A percentile compares a stretch with the other conserved stretches of the same genome.
phyloP scores from a whole-genome alignment of 1,284 basidiomycete genomes.

The Schizopora paradoxa region DNA sequence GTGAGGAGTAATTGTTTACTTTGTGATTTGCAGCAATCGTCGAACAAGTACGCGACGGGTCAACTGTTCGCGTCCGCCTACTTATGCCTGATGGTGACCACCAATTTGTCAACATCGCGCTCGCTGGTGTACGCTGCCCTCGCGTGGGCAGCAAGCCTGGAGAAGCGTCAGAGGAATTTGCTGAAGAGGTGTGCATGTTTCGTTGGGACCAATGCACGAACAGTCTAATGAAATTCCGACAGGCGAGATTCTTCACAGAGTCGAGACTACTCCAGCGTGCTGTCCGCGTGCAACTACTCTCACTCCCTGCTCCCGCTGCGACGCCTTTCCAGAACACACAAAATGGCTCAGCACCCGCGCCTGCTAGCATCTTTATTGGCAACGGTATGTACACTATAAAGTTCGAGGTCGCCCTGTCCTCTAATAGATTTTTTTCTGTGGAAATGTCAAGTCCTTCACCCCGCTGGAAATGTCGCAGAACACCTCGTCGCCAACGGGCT shows the following conservation, averaged over 20 bases:
- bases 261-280: conserved; percentile 85
- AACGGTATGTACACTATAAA: conserved; percentile 44
- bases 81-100: conserved; percentile 86
- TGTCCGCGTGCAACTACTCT: conserved; percentile 84
- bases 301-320: conserved; percentile 77
- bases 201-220: conserved; percentile 15
- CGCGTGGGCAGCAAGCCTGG: conserved; percentile 69
- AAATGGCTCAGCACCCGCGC: conserved; percentile 49
- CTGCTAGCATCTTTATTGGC: conserved; percentile 87
- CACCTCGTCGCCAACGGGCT: conserved; percentile 81
- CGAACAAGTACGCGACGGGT: conserved; percentile 92
- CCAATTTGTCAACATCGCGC: conserved; percentile 77
- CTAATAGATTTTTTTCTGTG: conserved; percentile 1
- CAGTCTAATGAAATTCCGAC: conserved; percentile 24
- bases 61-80: conserved; percentile 84
- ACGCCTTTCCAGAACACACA: conserved; percentile 75
- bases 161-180: conserved; percentile 75
- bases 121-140: conserved; percentile 84
- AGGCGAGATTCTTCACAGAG: conserved; percentile 96
- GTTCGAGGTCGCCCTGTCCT: conserved; percentile 1
- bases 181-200: conserved; percentile 62
- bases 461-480: conserved; percentile 92
- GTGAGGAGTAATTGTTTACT: conserved; percentile 3
- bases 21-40: conserved; percentile 62
- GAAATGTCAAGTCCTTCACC: conserved; percentile 64